These are phyloP conservation scores for Meredithiella fracta DNA, from an alignment of 2,329 filamentous ascomycete genomes.

Conservation along the genomic window DNA sequence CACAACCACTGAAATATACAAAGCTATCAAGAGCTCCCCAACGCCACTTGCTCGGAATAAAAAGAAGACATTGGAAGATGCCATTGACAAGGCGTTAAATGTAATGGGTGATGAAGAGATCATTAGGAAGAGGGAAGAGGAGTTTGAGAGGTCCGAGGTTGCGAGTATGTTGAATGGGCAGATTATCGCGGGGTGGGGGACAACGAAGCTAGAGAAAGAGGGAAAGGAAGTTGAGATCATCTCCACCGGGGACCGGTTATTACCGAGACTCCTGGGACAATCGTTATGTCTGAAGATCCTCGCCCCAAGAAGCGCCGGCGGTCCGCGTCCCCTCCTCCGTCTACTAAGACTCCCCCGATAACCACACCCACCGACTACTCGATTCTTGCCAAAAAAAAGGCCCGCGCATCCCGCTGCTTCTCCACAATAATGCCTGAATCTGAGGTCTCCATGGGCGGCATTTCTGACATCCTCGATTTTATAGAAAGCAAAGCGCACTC, in stretches of 20 bases:
- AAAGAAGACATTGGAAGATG: slow-evolving; percentile 67
- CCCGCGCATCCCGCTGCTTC: slow-evolving; percentile 20
- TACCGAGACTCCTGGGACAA: slow-evolving; percentile 8
- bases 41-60: slow-evolving; percentile 70
- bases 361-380: slow-evolving; percentile 14
- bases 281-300: slow-evolving; percentile 19
- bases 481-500: slow-evolving; percentile 12
- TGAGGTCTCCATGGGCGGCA: slow-evolving; percentile 19
- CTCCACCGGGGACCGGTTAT: too few relatives aligned
- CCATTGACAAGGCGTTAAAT: slow-evolving; percentile 65
- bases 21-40: slow-evolving; percentile 69
- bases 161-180: slow-evolving; percentile 27
- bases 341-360: not conserved
- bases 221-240: slow-evolving; percentile 9
- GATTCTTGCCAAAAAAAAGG: slow-evolving; percentile 18
- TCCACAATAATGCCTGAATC: slow-evolving; percentile 19
- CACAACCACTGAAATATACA: slow-evolving; percentile 50
- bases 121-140: slow-evolving; percentile 14
- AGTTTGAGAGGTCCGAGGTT: slow-evolving; percentile 16
- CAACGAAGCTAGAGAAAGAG: not conserved
- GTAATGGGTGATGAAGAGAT: slow-evolving; percentile 46
- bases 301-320: slow-evolving; percentile 20
- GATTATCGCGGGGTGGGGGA: slow-evolving; percentile 27
- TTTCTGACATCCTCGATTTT: slow-evolving; percentile 16
- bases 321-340: slow-evolving; percentile 15